Evolutionary conservation across 169 alveolate genomes (phyloP).

Genomic region (Plasmodium chabaudi): DNA sequence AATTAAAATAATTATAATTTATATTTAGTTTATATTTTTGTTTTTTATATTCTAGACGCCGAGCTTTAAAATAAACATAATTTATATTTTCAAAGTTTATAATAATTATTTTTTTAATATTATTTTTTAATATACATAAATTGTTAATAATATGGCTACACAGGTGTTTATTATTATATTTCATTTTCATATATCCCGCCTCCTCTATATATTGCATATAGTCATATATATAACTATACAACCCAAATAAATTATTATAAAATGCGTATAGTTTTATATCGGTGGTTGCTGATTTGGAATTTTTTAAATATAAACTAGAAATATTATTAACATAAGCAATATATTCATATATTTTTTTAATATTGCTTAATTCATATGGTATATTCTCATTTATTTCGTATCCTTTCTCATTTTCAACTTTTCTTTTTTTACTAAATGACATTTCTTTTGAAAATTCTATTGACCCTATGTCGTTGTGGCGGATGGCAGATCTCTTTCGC

Average conservation of each 20-base stretch:
- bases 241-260: constrained; percentile 37
- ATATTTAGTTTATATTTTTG: background rate
- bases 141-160: background rate
- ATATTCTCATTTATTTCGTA: background rate
- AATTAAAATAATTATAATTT: constrained; percentile 31
- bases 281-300: background rate
- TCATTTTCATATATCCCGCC: background rate
- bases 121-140: constrained; percentile 6
- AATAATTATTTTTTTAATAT: constrained; percentile 10
- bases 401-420: background rate
- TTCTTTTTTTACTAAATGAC: constrained; percentile 2
- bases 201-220: constrained; percentile 14
- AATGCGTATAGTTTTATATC: constrained; percentile 61
- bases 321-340: constrained; percentile 30
- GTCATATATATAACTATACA: constrained; percentile 40
- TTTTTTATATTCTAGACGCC: background rate
- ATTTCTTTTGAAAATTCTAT: too few relatives aligned
- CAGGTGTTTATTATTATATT: background rate
- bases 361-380: background rate
- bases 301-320: constrained; percentile 35
- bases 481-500: background rate
- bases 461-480: background rate
- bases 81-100: background rate
- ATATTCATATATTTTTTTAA: constrained; percentile 10
- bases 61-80: constrained; percentile 13